phyloP scores from a whole-genome alignment of 1,139 yeast species.

The Scheffersomyces segobiensis region DNA sequence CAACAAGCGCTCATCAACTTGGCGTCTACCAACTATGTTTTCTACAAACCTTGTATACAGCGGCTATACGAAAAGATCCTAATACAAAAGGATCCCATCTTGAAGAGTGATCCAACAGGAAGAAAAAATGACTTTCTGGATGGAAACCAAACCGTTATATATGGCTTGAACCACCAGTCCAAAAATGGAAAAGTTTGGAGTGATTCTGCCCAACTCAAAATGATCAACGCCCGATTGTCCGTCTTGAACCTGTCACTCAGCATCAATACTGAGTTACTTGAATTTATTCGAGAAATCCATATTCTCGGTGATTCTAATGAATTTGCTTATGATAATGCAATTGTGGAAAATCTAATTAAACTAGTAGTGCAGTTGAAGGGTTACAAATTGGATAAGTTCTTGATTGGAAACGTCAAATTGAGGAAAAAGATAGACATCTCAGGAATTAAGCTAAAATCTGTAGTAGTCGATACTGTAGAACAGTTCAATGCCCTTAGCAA shows the following conservation, averaged over 20 bases:
- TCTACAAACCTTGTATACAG: conserved; percentile 35
- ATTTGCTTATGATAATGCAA: conserved; percentile 4
- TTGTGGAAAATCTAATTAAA: conserved; percentile 9
- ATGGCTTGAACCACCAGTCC: conserved; percentile 22
- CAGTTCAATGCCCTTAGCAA: background rate
- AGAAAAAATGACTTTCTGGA: conserved; percentile 25
- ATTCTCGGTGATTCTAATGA: conserved; percentile 11
- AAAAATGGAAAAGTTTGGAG: conserved; percentile 7
- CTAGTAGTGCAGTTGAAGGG: conserved; percentile 9
- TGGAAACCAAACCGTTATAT: conserved; percentile 22
- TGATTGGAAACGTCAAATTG: conserved; percentile 14
- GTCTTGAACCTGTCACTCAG: conserved; percentile 26
- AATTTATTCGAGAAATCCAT: conserved; percentile 22
- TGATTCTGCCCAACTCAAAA: conserved; percentile 13
- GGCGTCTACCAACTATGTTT: conserved; percentile 37
- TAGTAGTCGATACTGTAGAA: conserved; percentile 11
- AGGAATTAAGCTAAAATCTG: conserved; percentile 8
- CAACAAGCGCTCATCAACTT: conserved; percentile 36
- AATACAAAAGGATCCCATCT: conserved; percentile 25
- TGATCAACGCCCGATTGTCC: conserved; percentile 32
- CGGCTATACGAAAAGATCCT: conserved; percentile 31
- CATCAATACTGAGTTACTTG: conserved; percentile 27
- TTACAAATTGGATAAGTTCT: conserved; percentile 12
- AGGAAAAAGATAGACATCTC: conserved; percentile 7
- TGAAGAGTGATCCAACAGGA: conserved; percentile 10